These are phyloP conservation scores for Cadophora gregata DNA, from an alignment of 2,329 filamentous ascomycete genomes.

Conservation along the genomic window DNA sequence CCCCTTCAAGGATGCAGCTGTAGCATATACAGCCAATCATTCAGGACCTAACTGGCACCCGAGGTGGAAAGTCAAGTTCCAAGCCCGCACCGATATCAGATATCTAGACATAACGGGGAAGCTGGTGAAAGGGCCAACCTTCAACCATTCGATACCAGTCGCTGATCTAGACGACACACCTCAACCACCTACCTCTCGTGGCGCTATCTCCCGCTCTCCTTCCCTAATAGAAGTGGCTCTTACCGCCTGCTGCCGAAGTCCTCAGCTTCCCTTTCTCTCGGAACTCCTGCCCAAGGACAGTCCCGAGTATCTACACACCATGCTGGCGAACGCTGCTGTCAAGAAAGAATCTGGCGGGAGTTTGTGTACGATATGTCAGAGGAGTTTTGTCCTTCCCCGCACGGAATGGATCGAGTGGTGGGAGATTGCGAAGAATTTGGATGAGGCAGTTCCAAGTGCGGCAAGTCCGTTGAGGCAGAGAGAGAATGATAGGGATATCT, in stretches of 20 bases:
- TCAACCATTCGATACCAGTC: conserved; percentile 32
- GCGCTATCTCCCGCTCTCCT: conserved; percentile 37
- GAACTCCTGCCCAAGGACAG: conserved; percentile 34
- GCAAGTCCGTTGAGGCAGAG: conserved; percentile 35
- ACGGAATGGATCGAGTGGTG: conserved; percentile 70
- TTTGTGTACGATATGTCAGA: conserved; percentile 58
- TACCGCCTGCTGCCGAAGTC: conserved; percentile 33
- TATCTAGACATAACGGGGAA: conserved; percentile 41
- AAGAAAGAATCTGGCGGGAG: conserved; percentile 56
- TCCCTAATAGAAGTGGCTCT: conserved; percentile 44
- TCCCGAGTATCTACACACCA: conserved; percentile 34
- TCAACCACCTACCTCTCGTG: conserved; percentile 31
- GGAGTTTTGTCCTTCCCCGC: conserved; percentile 55
- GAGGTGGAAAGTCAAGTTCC: conserved; percentile 39
- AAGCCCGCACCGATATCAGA: conserved; percentile 40
- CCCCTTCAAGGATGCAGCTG: conserved; percentile 6
- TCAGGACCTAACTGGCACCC: conserved; percentile 28
- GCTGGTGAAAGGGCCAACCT: conserved; percentile 40
- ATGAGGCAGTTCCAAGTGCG: conserved; percentile 31
- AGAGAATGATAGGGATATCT: conserved; percentile 42
- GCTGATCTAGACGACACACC: conserved; percentile 30
- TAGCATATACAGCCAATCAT: conserved; percentile 11
- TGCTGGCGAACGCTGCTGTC: conserved; percentile 41
- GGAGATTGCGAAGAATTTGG: conserved; percentile 45
- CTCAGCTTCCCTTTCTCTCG: conserved; percentile 34